Evolutionary conservation across 257 asterid species (phyloP), one percentile per base, ranked within the genome.

Genomic region (Nicotiana sylvestris): DNA sequence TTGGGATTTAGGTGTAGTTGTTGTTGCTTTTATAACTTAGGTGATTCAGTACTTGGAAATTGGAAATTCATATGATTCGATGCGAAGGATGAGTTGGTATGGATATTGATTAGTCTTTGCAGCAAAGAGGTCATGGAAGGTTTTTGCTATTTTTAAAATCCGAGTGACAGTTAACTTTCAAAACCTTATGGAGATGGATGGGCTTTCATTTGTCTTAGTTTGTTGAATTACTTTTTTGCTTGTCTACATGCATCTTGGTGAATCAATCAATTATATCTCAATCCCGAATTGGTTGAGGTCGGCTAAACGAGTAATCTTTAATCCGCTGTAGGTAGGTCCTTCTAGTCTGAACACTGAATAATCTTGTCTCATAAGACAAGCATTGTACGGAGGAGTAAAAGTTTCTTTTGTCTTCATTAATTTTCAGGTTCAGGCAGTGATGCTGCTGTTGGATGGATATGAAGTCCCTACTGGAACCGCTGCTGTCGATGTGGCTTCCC

Each of bases 381-480:
- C 80, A 74, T 12, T 74, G n/a, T 49, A 27, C 0, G 13, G 16
- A 25, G 25, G 16, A 49, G 30, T 74, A 49, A 43, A 21, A 25
- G 0, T 69, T 49, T 4, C 13, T 74, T 72, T 74, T 46, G 13
- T 49, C 78, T 12, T 33, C 37, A 4, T 72, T 72, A 37, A 27
- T 74, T 61, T 82, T 87, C 90, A 92, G 98, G 98, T 92, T 82
- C 97, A 92, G 88, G 97, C 93, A 76, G 97, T 92, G 72, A 94
- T 93, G 68, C 88, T 93, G 82, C 87, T 93, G 55, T 82, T 93
- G 82, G 98, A 97, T 80, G 97, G 97, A 62, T 91, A 92, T 66
- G 97, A 93, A 87, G 85, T 91, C 67, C 93, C 92, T 77, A 82
- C 88, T 16, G 90, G 86, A 81, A 51, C 88, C 82, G 94, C 98